phyloP scores from a whole-genome alignment of 2,329 filamentous ascomycete genomes.

The Tolypocladium endophyticum region DNA sequence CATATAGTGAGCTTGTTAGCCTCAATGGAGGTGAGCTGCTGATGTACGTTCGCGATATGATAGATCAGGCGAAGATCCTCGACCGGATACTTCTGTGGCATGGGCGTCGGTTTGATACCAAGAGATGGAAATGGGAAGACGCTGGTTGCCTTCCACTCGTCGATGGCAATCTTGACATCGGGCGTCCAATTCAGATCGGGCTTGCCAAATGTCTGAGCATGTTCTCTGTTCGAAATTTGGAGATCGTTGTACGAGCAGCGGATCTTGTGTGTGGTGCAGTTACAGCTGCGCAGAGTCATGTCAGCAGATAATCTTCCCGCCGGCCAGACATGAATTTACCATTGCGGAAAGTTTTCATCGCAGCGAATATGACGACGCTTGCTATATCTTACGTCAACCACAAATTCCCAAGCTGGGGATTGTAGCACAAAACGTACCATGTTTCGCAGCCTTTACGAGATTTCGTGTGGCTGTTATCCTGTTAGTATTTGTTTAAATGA shows the following conservation, averaged over 20 bases:
- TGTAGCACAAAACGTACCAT: slow-evolving; percentile 45
- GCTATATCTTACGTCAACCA: slow-evolving; percentile 19
- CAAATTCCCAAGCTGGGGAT: neutral
- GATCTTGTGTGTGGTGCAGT: slow-evolving; percentile 98
- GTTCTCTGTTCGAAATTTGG: slow-evolving; percentile 50
- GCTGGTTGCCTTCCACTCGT: slow-evolving; percentile 74
- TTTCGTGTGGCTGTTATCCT: slow-evolving; percentile 73
- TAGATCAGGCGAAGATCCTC: slow-evolving; percentile 83
- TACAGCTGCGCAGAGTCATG: slow-evolving; percentile 52
- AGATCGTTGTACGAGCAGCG: slow-evolving; percentile 96
- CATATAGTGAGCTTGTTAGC: slow-evolving; percentile 81
- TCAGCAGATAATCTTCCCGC: neutral
- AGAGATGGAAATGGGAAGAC: slow-evolving; percentile 78
- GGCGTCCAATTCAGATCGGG: slow-evolving; percentile 74
- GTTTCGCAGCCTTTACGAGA: slow-evolving; percentile 97
- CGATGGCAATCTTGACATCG: slow-evolving; percentile 70
- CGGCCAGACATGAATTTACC: slow-evolving; percentile 43
- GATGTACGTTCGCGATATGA: slow-evolving; percentile 77
- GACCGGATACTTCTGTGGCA: slow-evolving; percentile 60
- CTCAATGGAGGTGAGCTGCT: slow-evolving; percentile 66
- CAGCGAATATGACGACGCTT: slow-evolving; percentile 96
- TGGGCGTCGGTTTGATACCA: slow-evolving; percentile 62
- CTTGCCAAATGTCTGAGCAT: slow-evolving; percentile 49
- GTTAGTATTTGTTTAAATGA: neutral
- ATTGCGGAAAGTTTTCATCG: slow-evolving; percentile 96